A percentile compares a stretch with the other conserved stretches of the same genome.
These are phyloP conservation scores for Ceratobasidium sp. DNA, from an alignment of 1,284 basidiomycete species.

Conservation along the genomic window DNA sequence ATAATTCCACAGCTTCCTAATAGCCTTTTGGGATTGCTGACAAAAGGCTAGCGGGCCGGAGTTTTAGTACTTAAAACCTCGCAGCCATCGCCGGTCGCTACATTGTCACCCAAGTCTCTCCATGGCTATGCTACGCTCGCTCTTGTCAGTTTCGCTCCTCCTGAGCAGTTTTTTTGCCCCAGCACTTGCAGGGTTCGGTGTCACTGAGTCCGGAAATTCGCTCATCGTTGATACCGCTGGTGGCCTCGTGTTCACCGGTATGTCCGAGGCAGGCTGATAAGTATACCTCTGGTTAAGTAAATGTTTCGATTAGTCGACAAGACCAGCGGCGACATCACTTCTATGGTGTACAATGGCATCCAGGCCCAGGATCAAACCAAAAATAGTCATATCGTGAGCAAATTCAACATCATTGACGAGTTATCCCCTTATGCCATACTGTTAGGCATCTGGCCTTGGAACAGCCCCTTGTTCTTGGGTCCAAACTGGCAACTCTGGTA, in stretches of 20 bases:
- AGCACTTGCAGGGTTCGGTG: slow-evolving; percentile 45
- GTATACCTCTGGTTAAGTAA: background rate
- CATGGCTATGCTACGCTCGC: slow-evolving; percentile 9
- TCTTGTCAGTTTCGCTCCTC: slow-evolving; percentile 15
- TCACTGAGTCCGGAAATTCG: slow-evolving; percentile 40
- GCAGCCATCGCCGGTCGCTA: background rate
- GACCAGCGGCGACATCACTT: slow-evolving; percentile 46
- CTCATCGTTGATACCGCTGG: slow-evolving; percentile 44
- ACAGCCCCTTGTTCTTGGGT: slow-evolving; percentile 27
- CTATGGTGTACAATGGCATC: slow-evolving; percentile 43
- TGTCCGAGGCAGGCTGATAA: background rate
- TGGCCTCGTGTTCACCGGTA: slow-evolving; percentile 44
- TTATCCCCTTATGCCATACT: no score
- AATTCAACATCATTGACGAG: background rate
- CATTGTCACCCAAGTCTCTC: background rate
- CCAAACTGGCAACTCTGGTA: slow-evolving; percentile 9
- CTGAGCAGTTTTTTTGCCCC: slow-evolving; percentile 20
- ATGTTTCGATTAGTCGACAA: slow-evolving; percentile 23
- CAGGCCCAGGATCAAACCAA: slow-evolving; percentile 14
- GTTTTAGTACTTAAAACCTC: slow-evolving; percentile 20
- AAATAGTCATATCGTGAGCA: slow-evolving; percentile 37
- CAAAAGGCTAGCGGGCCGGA: slow-evolving; percentile 3
- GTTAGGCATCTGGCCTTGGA: slow-evolving; percentile 43
- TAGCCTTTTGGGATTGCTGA: background rate
- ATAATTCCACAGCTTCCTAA: slow-evolving; percentile 1